Evolutionary conservation across 345 rosid species (phyloP).

Genomic region (Arabidopsis arenosa): DNA sequence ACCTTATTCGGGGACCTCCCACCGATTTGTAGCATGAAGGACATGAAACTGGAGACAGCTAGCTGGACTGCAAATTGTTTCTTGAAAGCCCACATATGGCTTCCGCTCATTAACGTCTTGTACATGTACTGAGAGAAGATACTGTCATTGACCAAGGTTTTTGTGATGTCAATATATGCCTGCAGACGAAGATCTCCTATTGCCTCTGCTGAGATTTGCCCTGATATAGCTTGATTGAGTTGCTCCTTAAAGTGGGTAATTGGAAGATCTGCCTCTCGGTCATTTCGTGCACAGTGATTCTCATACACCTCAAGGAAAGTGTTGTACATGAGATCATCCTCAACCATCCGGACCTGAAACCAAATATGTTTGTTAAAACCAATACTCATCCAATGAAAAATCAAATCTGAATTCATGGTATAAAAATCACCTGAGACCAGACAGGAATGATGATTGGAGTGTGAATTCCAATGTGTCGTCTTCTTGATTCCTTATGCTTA

Average conservation of each 20-base stretch:
- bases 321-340: slow-evolving; percentile 95
- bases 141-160: slow-evolving; percentile 69
- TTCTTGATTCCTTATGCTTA: slow-evolving; percentile 94
- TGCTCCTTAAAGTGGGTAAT: slow-evolving; percentile 92
- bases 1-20: slow-evolving; percentile 98
- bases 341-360: slow-evolving; percentile 96
- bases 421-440: slow-evolving; percentile 92
- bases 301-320: slow-evolving; percentile 98
- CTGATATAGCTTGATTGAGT: slow-evolving; percentile 89
- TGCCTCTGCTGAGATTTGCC: slow-evolving; percentile 86
- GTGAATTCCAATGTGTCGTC: slow-evolving; percentile 87
- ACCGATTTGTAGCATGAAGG: slow-evolving; percentile 96
- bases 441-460: slow-evolving; percentile 99
- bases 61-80: slow-evolving; percentile 96
- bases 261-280: slow-evolving; percentile 91
- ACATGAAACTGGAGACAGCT: slow-evolving; percentile 98
- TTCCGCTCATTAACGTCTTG: slow-evolving; percentile 83
- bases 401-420: slow-evolving; percentile 7
- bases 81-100: slow-evolving; percentile 98
- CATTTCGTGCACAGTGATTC: slow-evolving; percentile 92
- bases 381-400: background rate
- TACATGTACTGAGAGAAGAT: slow-evolving; percentile 97
- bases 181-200: slow-evolving; percentile 94
- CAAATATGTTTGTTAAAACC: background rate
- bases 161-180: slow-evolving; percentile 84